Percentiles rank a stretch among this genome's conserved stretches.
phyloP scores from a whole-genome alignment of 2,329 filamentous ascomycete species.

The Cordyceps javanica region DNA sequence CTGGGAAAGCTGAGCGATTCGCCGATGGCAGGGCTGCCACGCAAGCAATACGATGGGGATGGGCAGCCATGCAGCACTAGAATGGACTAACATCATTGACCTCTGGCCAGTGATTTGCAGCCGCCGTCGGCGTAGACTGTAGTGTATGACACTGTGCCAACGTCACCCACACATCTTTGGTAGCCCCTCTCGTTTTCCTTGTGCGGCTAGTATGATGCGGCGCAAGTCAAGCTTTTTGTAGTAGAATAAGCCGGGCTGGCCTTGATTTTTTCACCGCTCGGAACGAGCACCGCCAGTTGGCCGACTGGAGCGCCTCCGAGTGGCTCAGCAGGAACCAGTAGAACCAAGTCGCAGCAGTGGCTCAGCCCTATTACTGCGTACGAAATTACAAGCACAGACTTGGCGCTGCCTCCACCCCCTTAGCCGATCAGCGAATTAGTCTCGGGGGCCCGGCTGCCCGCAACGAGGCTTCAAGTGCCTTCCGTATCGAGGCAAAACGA shows the following conservation, averaged over 20 bases:
- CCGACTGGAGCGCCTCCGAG: not conserved
- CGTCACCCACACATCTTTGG: conserved; percentile 1
- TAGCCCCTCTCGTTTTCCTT: conserved; percentile 2
- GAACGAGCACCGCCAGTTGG: not conserved
- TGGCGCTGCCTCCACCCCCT: not conserved
- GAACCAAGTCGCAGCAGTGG: not conserved
- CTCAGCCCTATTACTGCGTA: conserved; percentile 5
- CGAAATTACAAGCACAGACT: not conserved
- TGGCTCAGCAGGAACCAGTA: not conserved
- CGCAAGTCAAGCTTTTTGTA: not conserved
- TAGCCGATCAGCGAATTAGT: conserved; percentile 1
- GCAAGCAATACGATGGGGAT: conserved; percentile 7
- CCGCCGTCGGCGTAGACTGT: too few relatives aligned
- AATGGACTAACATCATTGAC: not conserved
- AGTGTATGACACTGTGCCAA: conserved; percentile 3
- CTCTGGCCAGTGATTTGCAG: not conserved
- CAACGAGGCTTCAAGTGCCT: conserved; percentile 2
- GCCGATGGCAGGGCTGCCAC: conserved; percentile 6
- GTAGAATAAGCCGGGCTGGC: conserved; percentile 1
- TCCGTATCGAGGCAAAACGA: conserved; percentile 6
- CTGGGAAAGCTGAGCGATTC: not conserved
- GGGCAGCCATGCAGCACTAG: not conserved
- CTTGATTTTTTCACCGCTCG: not conserved
- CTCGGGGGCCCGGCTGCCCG: conserved; percentile 1
- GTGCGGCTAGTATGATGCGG: not conserved